These are phyloP conservation scores for Podosphaera xanthii DNA, from an alignment of 2,329 filamentous ascomycete genomes.

Conservation along the genomic window DNA sequence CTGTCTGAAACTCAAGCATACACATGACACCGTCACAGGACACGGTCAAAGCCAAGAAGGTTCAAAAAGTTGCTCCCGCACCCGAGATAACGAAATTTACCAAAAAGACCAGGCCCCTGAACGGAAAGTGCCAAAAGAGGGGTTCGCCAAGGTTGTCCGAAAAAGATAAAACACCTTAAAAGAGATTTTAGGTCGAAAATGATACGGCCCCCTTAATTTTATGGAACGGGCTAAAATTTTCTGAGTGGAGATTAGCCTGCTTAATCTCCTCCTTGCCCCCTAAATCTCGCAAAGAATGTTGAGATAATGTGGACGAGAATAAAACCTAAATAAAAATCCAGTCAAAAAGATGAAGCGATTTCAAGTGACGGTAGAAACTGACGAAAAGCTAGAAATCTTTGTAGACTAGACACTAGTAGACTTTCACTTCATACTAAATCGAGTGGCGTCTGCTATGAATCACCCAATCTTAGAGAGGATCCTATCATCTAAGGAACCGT, in stretches of 20 bases:
- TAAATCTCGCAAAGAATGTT: not conserved
- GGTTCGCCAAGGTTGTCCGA: not conserved
- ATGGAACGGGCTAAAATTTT: not conserved
- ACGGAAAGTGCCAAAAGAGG: not conserved
- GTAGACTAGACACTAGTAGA: not conserved
- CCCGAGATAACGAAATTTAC: not conserved
- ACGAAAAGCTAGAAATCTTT: not conserved
- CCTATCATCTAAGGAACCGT: not conserved
- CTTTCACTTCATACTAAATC: not conserved
- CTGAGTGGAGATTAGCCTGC: not conserved
- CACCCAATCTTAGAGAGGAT: not conserved
- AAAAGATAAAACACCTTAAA: not conserved
- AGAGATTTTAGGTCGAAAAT: not conserved
- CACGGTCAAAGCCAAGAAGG: not conserved
- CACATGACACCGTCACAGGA: too few species aligned
- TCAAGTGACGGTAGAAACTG: not conserved
- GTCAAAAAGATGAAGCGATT: not conserved
- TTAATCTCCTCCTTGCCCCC: not conserved
- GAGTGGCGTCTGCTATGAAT: not conserved
- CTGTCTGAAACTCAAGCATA: too few species aligned
- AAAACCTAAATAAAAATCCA: not conserved
- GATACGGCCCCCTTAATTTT: not conserved
- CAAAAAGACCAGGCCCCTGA: not conserved
- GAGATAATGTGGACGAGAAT: not conserved
- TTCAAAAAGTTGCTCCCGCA: not conserved